phyloP scores from a whole-genome alignment of 176 grass and related monocot genomes.

The Miscanthus lutarioriparius region DNA sequence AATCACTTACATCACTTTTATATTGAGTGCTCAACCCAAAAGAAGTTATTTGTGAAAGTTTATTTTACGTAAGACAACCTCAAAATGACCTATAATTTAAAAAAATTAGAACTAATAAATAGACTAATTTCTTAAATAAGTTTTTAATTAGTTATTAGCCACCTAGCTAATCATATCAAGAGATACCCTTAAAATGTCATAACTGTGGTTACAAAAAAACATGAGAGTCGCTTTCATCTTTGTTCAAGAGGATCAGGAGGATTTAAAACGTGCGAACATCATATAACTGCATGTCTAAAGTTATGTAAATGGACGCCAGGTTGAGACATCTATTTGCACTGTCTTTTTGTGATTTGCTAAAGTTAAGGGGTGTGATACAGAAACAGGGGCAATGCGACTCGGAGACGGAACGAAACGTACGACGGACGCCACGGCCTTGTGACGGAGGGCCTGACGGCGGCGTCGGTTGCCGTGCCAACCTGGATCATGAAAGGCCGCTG shows the following conservation, averaged over 20 bases:
- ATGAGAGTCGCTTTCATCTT: neutral
- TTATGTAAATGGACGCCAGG: neutral
- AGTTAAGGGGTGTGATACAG: neutral
- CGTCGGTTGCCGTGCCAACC: conserved; percentile 1
- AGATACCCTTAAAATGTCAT: neutral
- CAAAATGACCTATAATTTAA: too few species aligned
- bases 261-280: neutral
- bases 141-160: too few species aligned
- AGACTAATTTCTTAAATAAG: too few species aligned
- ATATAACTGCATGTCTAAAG: neutral
- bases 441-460: conserved; percentile 45
- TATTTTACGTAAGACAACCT: too few species aligned
- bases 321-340: neutral
- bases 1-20: too few species aligned
- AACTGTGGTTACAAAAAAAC: neutral
- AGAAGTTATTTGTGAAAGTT: too few species aligned
- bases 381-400: conserved; percentile 23
- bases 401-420: conserved; percentile 36
- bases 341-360: neutral
- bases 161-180: too few species aligned
- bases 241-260: neutral
- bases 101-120: too few species aligned
- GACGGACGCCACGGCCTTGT: conserved; percentile 32
- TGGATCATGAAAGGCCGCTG: neutral
- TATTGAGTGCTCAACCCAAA: too few species aligned